phyloP scores from a whole-genome alignment of 2,329 filamentous ascomycete genomes.

The Ophiostoma fasciatum region DNA sequence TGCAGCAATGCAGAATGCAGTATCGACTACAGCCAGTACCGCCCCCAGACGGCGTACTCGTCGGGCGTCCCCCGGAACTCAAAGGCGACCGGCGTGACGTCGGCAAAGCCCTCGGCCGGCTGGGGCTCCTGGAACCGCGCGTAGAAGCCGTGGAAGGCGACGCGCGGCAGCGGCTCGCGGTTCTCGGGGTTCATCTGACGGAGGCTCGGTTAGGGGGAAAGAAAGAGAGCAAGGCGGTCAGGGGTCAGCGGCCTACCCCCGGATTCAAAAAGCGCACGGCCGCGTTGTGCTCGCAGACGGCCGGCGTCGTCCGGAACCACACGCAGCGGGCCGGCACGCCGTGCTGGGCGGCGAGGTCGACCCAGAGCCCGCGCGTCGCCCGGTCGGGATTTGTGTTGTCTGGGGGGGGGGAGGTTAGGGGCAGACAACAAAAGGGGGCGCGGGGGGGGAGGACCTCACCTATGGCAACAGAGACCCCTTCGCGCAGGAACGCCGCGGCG shows the following conservation, averaged over 20 bases:
- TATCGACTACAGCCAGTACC: constrained; percentile 59
- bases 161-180: constrained; percentile 54
- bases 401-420: constrained; percentile 19
- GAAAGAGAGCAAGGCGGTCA: constrained; percentile 17
- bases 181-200: constrained; percentile 66
- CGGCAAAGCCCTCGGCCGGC: constrained; percentile 65
- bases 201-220: background rate
- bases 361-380: constrained; percentile 66
- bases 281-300: constrained; percentile 74
- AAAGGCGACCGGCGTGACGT: constrained; percentile 65
- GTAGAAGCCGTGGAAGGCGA: constrained; percentile 67
- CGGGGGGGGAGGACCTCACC: constrained; percentile 30
- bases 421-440: constrained; percentile 19
- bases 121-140: constrained; percentile 60
- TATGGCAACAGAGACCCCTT: constrained; percentile 57
- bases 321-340: constrained; percentile 70
- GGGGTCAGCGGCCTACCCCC: no score
- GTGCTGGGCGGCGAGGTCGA: constrained; percentile 54
- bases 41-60: constrained; percentile 56
- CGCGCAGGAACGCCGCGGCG: constrained; percentile 48
- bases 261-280: constrained; percentile 63
- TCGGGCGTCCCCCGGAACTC: constrained; percentile 54
- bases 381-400: constrained; percentile 92
- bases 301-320: constrained; percentile 59
- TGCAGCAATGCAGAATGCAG: background rate